A percentile compares a stretch with the other conserved stretches of the same genome.
Conservation (phyloP, 352 stramenopile species). For the Phytophthora fragariaefolia region DNA sequence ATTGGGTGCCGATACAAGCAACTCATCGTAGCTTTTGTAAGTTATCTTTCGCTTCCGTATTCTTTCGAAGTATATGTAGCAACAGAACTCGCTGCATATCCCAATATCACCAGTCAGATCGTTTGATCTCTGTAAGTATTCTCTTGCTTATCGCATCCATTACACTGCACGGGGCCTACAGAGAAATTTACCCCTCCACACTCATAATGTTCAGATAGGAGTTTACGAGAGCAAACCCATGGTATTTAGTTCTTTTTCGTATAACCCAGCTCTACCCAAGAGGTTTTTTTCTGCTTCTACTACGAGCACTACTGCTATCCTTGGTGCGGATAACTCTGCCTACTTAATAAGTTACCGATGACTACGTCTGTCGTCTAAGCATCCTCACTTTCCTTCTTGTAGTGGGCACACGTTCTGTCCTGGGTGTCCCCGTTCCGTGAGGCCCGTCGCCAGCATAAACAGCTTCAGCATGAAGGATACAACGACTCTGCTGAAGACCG, state of each 20-base stretch:
- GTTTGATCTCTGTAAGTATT: too few relatives aligned
- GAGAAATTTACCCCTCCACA: too few relatives aligned
- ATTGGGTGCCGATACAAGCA: slow-evolving; percentile 1
- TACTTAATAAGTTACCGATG: neutral
- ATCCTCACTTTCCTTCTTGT: slow-evolving; percentile 9
- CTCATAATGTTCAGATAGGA: too few relatives aligned
- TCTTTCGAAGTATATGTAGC: slow-evolving; percentile 4
- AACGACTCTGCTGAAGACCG: slow-evolving; percentile 48
- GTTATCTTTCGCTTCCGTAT: slow-evolving; percentile 7
- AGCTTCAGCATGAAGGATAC: slow-evolving; percentile 53
- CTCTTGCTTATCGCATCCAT: neutral
- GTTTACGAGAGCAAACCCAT: too few relatives aligned
- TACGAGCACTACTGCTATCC: neutral
- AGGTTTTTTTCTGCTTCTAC: neutral
- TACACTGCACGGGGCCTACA: too few relatives aligned
- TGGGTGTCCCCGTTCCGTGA: neutral
- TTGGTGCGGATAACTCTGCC: neutral
- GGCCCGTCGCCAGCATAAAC: slow-evolving; percentile 26
- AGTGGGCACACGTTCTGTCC: neutral
- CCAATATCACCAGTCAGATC: too few relatives aligned
- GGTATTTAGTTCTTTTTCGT: too few relatives aligned
- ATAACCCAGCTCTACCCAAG: too few relatives aligned
- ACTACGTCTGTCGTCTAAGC: neutral
- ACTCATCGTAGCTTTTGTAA: neutral
- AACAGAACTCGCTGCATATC: neutral